Percentiles rank a stretch among this genome's conserved stretches.
Conservation (phyloP, 2,329 filamentous ascomycete genomes). For the Herpotrichia juniperi region DNA sequence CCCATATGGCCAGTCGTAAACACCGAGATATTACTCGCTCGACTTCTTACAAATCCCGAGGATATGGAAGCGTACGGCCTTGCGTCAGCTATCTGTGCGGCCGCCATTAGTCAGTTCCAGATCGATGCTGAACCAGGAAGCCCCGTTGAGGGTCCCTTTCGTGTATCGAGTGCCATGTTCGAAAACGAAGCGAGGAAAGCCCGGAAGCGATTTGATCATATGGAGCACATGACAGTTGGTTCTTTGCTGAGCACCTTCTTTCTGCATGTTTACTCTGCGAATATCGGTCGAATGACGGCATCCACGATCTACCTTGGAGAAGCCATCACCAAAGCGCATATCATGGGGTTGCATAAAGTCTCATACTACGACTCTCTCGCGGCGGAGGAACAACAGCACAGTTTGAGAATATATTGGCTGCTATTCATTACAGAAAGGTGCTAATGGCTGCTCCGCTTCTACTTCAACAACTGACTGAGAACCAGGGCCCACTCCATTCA, state of each 20-base stretch:
- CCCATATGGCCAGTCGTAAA: conserved; percentile 44
- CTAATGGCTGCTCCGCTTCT: neutral
- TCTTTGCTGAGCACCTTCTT: conserved; percentile 41
- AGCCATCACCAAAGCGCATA: conserved; percentile 41
- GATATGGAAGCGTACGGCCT: conserved; percentile 40
- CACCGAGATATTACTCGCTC: conserved; percentile 36
- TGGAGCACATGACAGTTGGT: conserved; percentile 37
- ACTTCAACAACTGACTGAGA: conserved; percentile 2
- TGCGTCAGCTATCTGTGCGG: conserved; percentile 40
- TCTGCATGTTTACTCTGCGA: conserved; percentile 42
- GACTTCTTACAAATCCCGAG: conserved; percentile 37
- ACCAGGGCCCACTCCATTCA: conserved; percentile 40
- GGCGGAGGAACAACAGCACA: conserved; percentile 33
- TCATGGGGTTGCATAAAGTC: conserved; percentile 36
- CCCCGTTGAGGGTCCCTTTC: conserved; percentile 38
- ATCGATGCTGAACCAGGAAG: conserved; percentile 38
- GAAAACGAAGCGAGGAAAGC: conserved; percentile 36
- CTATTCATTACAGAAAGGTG: conserved; percentile 43
- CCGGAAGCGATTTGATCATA: conserved; percentile 35
- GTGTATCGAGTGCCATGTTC: conserved; percentile 36
- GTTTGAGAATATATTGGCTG: conserved; percentile 42
- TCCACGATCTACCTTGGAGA: conserved; percentile 41
- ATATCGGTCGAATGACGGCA: conserved; percentile 40
- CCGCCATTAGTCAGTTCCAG: conserved; percentile 43
- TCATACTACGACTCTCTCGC: conserved; percentile 31